Percentiles rank a stretch among this genome's conserved stretches.
These are phyloP conservation scores for Orbilia ellipsospora DNA, from an alignment of 2,329 filamentous ascomycete species.

Conservation along the genomic window DNA sequence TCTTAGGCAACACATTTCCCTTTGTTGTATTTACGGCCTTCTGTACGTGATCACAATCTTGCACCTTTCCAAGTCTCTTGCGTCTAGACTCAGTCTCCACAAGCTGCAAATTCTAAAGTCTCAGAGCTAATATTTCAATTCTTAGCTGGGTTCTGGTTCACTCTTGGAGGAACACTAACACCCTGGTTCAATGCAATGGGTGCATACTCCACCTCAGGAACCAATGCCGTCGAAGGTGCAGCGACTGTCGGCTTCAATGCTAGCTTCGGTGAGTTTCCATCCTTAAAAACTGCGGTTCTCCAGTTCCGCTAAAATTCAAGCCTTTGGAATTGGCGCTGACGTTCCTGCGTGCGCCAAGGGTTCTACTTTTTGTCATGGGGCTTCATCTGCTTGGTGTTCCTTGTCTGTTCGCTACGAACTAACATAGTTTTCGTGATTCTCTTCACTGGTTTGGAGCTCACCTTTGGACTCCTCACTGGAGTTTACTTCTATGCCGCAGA, in stretches of 20 bases:
- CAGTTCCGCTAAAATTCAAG: background rate
- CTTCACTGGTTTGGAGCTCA: constrained; percentile 72
- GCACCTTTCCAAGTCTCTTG: background rate
- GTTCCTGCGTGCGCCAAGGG: constrained; percentile 3
- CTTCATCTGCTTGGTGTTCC: constrained; percentile 73
- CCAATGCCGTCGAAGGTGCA: constrained; percentile 56
- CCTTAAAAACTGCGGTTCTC: background rate
- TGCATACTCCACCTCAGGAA: constrained; percentile 63
- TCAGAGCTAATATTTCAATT: constrained; percentile 4
- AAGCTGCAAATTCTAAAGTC: background rate
- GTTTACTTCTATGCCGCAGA: constrained; percentile 65
- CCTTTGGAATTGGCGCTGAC: constrained; percentile 2
- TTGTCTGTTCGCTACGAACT: constrained; percentile 76
- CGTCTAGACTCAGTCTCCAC: constrained; percentile 5
- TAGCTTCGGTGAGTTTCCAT: constrained; percentile 43
- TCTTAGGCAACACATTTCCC: constrained; percentile 71
- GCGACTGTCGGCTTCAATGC: constrained; percentile 54
- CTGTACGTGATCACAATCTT: constrained; percentile 61
- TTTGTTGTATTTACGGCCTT: constrained; percentile 70
- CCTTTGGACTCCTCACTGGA: constrained; percentile 71
- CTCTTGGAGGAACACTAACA: constrained; percentile 69
- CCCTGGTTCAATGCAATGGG: constrained; percentile 68
- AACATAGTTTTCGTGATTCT: constrained; percentile 78
- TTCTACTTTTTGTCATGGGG: constrained; percentile 75
- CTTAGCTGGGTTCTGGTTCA: constrained; percentile 67